Evolutionary conservation across 2,329 filamentous ascomycete genomes (phyloP).

Genomic region (Pseudogymnoascus sp.): DNA sequence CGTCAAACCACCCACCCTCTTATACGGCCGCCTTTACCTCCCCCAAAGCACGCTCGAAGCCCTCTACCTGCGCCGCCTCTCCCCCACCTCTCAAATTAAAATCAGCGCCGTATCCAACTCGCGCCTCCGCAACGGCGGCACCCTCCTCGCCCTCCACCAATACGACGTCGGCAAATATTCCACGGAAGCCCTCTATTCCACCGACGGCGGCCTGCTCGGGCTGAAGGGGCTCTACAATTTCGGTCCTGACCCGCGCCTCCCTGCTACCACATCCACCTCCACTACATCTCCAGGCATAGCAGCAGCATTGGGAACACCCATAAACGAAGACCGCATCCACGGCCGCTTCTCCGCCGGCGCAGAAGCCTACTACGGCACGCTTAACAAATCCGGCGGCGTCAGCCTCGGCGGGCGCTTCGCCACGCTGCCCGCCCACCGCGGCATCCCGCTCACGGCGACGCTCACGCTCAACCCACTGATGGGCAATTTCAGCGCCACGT

Average conservation of each 20-base stretch:
- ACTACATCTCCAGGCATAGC: conserved; percentile 14
- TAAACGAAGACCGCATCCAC: conserved; percentile 50
- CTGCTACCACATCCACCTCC: conserved; percentile 15
- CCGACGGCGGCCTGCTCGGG: conserved; percentile 83
- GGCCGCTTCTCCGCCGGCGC: conserved; percentile 85
- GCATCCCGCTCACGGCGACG: conserved; percentile 88
- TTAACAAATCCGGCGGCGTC: conserved; percentile 90
- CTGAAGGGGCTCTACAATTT: conserved; percentile 91
- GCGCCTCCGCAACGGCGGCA: conserved; percentile 65
- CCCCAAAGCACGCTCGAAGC: conserved; percentile 82
- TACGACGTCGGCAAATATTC: conserved; percentile 84
- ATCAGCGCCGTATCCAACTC: conserved; percentile 70
- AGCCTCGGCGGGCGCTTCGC: conserved; percentile 85
- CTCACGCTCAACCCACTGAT: conserved; percentile 90
- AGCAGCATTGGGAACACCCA: conserved; percentile 27
- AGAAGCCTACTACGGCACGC: conserved; percentile 88
- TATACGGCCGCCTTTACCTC: conserved; percentile 74
- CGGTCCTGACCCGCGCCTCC: conserved; percentile 38
- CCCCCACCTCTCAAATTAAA: conserved; percentile 69
- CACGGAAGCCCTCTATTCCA: conserved; percentile 83
- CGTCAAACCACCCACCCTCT: conserved; percentile 47
- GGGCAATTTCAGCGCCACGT: conserved; percentile 84
- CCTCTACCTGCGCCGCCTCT: conserved; percentile 70
- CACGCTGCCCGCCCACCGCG: conserved; percentile 69
- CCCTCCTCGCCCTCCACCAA: conserved; percentile 62